Evolutionary conservation across 768 basidiomycete genomes (phyloP), one percentile per base, ranked within the genome.

Genomic region (Pulveroboletus sp.): DNA sequence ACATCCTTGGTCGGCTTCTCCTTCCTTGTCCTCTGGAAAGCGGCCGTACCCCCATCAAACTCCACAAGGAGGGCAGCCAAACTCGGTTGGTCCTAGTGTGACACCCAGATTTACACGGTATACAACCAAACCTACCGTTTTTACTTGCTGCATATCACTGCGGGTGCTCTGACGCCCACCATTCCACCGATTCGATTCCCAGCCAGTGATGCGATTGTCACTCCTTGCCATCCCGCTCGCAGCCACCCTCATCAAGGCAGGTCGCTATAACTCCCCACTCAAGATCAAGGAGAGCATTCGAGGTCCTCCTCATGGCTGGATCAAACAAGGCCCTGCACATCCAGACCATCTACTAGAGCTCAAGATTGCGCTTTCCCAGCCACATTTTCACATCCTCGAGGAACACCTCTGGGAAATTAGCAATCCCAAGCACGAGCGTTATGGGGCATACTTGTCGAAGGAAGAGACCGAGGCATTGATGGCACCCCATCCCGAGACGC

Each of bases 391-490:
- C 36, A 59, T 65, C 24, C 61, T 83, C 47, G 79, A 83, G 58
- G 63, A 75, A 33, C 76, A 78, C 39, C 63, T 84, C 5, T 77
- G 71, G 61, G 77, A 82, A 62, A 70, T 82, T n/a, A 81, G 80
- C 57, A 71, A 83, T 58, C 82, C 82, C 0, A 64, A 63, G 39
- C 80, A 83, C 49, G 52, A 61, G 27, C 77, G 77, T 32, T 83
- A 82, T 57, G 81, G 80, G 1, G 68, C 72, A 17, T 72, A 81
- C 60, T 65, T 89, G 36, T 76, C 83, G 49, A 84, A 83, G 64
- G 79, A 77, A 47, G 78, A 88, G 54, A 81, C 83, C 3, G 83
- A 86, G 39, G 71, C 60, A 2, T 69, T 86, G 39, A 75, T 86
- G 45, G 73, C 79, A 17, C 87, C 86, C 3, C 73, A 76, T 55